A percentile compares a stretch with the other conserved stretches of the same genome.
These are phyloP conservation scores for Cryptococcus hybrid DNA, from an alignment of 1,284 basidiomycete species.

Conservation along the genomic window DNA sequence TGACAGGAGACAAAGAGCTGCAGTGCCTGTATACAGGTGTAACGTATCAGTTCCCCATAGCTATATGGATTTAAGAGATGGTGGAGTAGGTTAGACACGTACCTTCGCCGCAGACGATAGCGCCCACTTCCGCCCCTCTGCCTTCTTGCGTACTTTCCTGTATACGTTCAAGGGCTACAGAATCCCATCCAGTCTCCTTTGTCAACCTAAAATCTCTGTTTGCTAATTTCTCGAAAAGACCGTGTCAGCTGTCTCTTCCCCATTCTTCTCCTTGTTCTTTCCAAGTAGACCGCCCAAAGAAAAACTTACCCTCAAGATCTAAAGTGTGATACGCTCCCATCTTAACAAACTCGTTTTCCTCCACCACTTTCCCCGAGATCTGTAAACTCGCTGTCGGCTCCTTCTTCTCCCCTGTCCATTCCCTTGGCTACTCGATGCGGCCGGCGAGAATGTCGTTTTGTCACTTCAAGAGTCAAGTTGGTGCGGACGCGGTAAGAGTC, in stretches of 20 bases:
- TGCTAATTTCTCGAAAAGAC: slow-evolving; percentile 35
- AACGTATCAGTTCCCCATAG: too few relatives aligned
- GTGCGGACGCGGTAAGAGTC: slow-evolving; percentile 86
- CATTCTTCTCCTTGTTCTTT: background rate
- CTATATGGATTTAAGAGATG: too few relatives aligned
- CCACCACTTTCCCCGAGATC: slow-evolving; percentile 82
- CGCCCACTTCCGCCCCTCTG: slow-evolving; percentile 91
- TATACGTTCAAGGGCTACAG: slow-evolving; percentile 75
- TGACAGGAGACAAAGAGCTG: slow-evolving; percentile 89
- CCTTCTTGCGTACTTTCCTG: slow-evolving; percentile 88
- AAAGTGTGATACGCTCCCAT: slow-evolving; percentile 95
- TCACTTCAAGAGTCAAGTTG: slow-evolving; percentile 80
- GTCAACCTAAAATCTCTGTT: slow-evolving; percentile 91
- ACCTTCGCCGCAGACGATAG: slow-evolving; percentile 92
- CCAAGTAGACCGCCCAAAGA: background rate
- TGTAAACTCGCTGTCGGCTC: slow-evolving; percentile 66
- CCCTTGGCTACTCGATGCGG: slow-evolving; percentile 56
- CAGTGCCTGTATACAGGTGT: slow-evolving; percentile 60
- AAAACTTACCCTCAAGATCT: slow-evolving; percentile 67
- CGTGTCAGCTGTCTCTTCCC: background rate
- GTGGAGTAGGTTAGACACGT: slow-evolving; percentile 8
- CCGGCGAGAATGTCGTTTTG: slow-evolving; percentile 66
- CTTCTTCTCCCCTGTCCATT: slow-evolving; percentile 48
- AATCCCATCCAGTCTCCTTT: slow-evolving; percentile 87
- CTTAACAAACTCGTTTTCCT: slow-evolving; percentile 88